These are phyloP conservation scores for Styphnolobium japonicum DNA, from an alignment of 306 rosid genomes.

Conservation along the genomic window DNA sequence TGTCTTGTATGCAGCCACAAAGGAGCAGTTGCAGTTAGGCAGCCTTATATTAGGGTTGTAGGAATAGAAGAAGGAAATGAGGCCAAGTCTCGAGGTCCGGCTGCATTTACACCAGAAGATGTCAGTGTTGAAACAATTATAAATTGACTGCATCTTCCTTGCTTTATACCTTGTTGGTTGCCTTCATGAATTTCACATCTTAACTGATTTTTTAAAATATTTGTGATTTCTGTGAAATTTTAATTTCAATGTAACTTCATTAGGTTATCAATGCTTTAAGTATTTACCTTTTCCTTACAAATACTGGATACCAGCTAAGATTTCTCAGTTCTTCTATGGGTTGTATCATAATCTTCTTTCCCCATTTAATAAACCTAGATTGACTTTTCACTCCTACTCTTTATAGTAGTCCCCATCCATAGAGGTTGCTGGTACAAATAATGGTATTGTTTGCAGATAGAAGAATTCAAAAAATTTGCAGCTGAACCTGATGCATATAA, in stretches of 20 bases:
- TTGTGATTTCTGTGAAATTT: background rate
- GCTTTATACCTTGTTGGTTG: constrained; percentile 8
- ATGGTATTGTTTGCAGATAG: constrained; percentile 57
- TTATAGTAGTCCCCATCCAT: background rate
- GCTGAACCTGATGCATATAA: constrained; percentile 78
- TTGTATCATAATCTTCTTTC: background rate
- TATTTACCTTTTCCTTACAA: background rate
- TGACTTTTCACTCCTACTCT: background rate
- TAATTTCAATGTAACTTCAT: background rate
- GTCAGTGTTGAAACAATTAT: constrained; percentile 41
- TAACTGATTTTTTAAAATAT: background rate
- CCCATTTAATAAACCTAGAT: background rate
- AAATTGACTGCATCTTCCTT: constrained; percentile 2
- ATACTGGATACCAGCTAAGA: background rate
- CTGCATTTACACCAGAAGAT: constrained; percentile 70
- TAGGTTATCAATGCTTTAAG: background rate
- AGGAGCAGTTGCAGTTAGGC: constrained; percentile 97
- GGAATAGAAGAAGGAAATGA: constrained; percentile 87
- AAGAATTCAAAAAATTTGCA: constrained; percentile 89
- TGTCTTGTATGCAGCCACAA: constrained; percentile 57
- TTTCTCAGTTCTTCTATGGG: background rate
- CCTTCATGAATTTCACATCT: background rate
- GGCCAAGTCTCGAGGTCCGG: constrained; percentile 69
- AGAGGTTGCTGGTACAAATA: constrained; percentile 1
- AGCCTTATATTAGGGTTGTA: constrained; percentile 93